Evolutionary conservation across 768 basidiomycete genomes (phyloP).

Genomic region (Calocybe indica): DNA sequence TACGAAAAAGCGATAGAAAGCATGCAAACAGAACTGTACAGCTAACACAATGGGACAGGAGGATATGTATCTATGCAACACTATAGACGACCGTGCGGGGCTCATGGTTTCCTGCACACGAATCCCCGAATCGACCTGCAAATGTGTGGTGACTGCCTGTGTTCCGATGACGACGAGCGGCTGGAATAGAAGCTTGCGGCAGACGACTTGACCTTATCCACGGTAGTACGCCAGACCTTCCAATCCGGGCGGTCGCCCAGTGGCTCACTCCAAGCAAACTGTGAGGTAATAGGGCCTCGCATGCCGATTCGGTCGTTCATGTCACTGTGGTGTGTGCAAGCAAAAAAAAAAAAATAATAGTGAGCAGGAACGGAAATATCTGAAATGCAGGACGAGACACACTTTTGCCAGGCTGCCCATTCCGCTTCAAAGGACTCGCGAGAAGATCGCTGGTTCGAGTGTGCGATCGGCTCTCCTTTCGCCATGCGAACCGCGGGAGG

Average conservation of each 20-base stretch:
- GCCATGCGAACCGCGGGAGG: slow-evolving; percentile 14
- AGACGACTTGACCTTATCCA: slow-evolving; percentile 21
- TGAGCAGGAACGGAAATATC: neutral
- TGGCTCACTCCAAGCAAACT: slow-evolving; percentile 49
- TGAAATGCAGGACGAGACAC: slow-evolving; percentile 14
- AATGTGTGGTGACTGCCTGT: slow-evolving; percentile 14
- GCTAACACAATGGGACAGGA: neutral
- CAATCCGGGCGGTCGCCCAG: slow-evolving; percentile 42
- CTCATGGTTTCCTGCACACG: slow-evolving; percentile 39
- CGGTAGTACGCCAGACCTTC: slow-evolving; percentile 43
- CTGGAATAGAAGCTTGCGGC: slow-evolving; percentile 1
- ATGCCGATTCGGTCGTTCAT: slow-evolving; percentile 71
- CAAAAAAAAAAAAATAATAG: slow-evolving; percentile 7
- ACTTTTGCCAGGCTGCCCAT: slow-evolving; percentile 72
- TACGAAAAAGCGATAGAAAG: slow-evolving; percentile 3
- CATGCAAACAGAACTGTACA: neutral
- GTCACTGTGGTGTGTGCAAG: slow-evolving; percentile 38
- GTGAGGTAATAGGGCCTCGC: slow-evolving; percentile 39
- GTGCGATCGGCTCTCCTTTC: neutral
- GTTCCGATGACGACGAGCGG: neutral
- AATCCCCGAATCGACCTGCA: slow-evolving; percentile 53
- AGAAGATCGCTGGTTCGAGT: slow-evolving; percentile 4
- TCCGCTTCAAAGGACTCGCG: slow-evolving; percentile 60
- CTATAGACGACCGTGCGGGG: neutral
- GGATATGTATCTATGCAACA: neutral